Evolutionary conservation across 805 yeast genomes (phyloP).

Genomic region (Phaffomyces thermotolerans): DNA sequence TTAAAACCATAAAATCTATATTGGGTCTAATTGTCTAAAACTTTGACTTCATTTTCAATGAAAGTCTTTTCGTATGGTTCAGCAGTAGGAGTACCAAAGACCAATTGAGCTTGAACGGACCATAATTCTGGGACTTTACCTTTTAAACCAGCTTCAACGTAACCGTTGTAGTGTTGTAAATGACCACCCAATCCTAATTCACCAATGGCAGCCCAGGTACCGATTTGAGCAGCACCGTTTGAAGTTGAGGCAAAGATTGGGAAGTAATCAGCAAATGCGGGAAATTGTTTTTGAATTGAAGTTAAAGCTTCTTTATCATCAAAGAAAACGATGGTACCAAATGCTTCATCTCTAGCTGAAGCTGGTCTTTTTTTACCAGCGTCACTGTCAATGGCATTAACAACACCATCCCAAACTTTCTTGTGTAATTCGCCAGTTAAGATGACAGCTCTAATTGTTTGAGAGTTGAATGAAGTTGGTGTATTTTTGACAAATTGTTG

Average conservation of each 20-base stretch:
- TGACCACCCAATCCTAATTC: slow-evolving; percentile 42
- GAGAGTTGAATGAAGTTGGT: slow-evolving; percentile 48
- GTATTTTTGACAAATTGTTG: slow-evolving; percentile 38
- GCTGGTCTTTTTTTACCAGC: slow-evolving; percentile 34
- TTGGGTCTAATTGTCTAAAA: slow-evolving; percentile 20
- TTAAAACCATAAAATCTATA: too few relatives aligned
- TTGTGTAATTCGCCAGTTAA: slow-evolving; percentile 39
- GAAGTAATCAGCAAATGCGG: slow-evolving; percentile 37
- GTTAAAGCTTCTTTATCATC: slow-evolving; percentile 35
- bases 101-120: slow-evolving; percentile 42
- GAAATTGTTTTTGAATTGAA: slow-evolving; percentile 35
- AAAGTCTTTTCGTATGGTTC: slow-evolving; percentile 33
- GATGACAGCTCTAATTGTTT: slow-evolving; percentile 41
- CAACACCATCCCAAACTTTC: slow-evolving; percentile 38
- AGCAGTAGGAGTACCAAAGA: slow-evolving; percentile 39
- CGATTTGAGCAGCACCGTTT: slow-evolving; percentile 43
- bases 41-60: slow-evolving; percentile 35
- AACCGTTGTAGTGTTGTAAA: slow-evolving; percentile 46
- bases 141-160: slow-evolving; percentile 33
- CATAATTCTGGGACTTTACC: slow-evolving; percentile 36
- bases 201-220: slow-evolving; percentile 41
- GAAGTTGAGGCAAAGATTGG: slow-evolving; percentile 42
- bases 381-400: slow-evolving; percentile 30
- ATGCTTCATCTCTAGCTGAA: slow-evolving; percentile 38
- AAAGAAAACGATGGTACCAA: slow-evolving; percentile 43